Percentiles rank a stretch among this genome's conserved stretches.
These are phyloP conservation scores for Aspergillus hiratsukae DNA, from an alignment of 2,329 filamentous ascomycete species.

Conservation along the genomic window DNA sequence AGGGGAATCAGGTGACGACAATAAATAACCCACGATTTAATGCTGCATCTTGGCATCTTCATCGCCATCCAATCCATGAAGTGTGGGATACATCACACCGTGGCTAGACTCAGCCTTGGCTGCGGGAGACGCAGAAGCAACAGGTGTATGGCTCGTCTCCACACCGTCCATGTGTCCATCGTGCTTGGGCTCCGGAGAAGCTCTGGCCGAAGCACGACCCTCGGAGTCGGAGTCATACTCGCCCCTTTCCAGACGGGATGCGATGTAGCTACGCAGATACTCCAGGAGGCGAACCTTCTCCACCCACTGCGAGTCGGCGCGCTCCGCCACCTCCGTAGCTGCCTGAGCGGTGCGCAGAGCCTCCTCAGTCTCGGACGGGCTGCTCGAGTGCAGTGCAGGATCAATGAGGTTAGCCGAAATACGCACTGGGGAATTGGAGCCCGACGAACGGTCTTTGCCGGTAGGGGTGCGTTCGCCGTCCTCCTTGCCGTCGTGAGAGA, in stretches of 20 bases:
- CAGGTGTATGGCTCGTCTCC: conserved; percentile 42
- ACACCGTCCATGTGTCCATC: conserved; percentile 27
- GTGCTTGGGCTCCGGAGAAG: conserved; percentile 16
- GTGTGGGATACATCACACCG: conserved; percentile 29
- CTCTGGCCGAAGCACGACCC: neutral
- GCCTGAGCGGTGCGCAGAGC: conserved; percentile 34
- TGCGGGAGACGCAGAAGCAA: conserved; percentile 26
- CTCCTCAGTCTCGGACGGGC: conserved; percentile 28
- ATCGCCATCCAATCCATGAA: conserved; percentile 31
- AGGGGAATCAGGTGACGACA: neutral
- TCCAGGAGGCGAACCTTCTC: conserved; percentile 63
- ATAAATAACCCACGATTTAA: conserved; percentile 15
- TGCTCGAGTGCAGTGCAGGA: conserved; percentile 35
- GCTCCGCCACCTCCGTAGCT: conserved; percentile 38
- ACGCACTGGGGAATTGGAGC: conserved; percentile 15
- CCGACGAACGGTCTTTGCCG: conserved; percentile 21
- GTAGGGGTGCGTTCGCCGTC: conserved; percentile 31
- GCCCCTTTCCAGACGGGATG: conserved; percentile 50
- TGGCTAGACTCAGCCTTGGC: conserved; percentile 7
- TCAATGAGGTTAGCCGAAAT: conserved; percentile 40
- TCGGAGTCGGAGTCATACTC: conserved; percentile 40
- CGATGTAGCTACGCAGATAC: conserved; percentile 54
- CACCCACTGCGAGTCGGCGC: conserved; percentile 54
- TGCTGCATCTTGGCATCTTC: conserved; percentile 34
- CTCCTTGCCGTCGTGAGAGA: conserved; percentile 27